These are phyloP conservation scores for Myotisia sp. DNA, from an alignment of 2,329 filamentous ascomycete genomes.

Conservation along the genomic window DNA sequence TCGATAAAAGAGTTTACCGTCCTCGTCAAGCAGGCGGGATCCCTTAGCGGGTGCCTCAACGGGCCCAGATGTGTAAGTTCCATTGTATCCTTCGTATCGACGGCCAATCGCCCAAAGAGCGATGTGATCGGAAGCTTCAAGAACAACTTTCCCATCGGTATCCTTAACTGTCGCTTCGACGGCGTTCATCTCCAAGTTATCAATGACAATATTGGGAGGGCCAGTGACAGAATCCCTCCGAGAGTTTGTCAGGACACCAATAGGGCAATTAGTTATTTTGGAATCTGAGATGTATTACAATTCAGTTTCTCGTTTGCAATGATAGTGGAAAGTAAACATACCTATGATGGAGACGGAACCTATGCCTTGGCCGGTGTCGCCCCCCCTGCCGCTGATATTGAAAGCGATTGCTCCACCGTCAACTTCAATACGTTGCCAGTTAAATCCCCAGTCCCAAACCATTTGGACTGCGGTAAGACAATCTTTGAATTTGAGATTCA, in stretches of 20 bases:
- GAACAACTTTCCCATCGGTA: conserved; percentile 2
- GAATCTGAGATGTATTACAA: too few species aligned
- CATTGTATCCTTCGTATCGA: conserved; percentile 4
- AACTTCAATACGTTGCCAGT: conserved; percentile 36
- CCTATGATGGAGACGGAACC: conserved; percentile 41
- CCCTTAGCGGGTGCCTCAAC: conserved; percentile 4
- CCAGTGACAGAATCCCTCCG: conserved; percentile 17
- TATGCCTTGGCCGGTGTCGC: conserved; percentile 30
- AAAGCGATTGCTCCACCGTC: conserved; percentile 38
- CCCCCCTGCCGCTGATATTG: conserved; percentile 21
- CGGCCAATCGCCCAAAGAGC: conserved; percentile 5
- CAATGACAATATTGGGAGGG: conserved; percentile 23
- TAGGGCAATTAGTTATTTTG: conserved; percentile 35
- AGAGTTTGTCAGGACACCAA: conserved; percentile 30
- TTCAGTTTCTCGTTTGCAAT: too few species aligned
- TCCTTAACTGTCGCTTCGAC: conserved; percentile 26
- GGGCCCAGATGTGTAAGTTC: conserved; percentile 2
- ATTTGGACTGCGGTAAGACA: conserved; percentile 40
- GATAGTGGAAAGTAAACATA: too few species aligned
- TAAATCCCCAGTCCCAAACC: conserved; percentile 46
- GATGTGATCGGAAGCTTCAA: conserved; percentile 1
- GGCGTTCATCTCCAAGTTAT: conserved; percentile 37
- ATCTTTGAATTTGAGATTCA: too few species aligned
- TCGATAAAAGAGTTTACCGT: conserved; percentile 4
- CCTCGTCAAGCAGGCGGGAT: background rate